A percentile compares a stretch with the other conserved stretches of the same genome.
Conservation (phyloP, 2,329 filamentous ascomycete species). For the Cercospora zeae-maydis region DNA sequence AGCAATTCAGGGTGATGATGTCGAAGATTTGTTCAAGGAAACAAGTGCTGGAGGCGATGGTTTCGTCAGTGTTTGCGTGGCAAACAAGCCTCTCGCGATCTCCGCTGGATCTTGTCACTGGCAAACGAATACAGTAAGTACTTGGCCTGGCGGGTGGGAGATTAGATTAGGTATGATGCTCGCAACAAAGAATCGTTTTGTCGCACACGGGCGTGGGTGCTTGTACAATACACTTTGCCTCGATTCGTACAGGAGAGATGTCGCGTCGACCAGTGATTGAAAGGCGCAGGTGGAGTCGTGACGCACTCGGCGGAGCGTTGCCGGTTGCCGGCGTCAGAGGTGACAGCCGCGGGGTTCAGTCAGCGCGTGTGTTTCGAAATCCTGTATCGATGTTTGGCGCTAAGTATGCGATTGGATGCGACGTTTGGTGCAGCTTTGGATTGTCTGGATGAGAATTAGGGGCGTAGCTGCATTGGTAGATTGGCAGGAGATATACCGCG, state of each 20-base stretch:
- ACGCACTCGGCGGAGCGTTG: constrained; percentile 6
- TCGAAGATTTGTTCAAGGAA: background rate
- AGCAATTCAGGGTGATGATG: background rate
- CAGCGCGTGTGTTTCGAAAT: background rate
- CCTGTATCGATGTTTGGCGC: background rate
- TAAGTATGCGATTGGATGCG: background rate
- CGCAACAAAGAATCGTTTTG: constrained; percentile 1
- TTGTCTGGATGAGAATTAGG: background rate
- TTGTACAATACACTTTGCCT: background rate
- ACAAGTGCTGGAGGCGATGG: constrained; percentile 1
- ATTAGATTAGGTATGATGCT: background rate
- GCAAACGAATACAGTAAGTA: constrained; percentile 2
- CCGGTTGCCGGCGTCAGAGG: constrained; percentile 4
- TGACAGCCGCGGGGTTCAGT: background rate
- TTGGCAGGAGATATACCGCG: background rate
- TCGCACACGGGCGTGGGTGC: background rate
- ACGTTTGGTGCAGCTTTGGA: background rate
- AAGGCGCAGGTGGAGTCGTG: background rate
- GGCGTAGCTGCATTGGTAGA: background rate
- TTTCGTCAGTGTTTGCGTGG: constrained; percentile 7
- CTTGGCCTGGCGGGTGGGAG: background rate
- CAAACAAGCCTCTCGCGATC: constrained; percentile 6
- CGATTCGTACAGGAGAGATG: background rate
- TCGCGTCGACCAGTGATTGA: background rate
- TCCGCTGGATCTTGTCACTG: background rate